Conservation (phyloP, 2,329 filamentous ascomycete genomes). For the Cercospora berteroae region DNA sequence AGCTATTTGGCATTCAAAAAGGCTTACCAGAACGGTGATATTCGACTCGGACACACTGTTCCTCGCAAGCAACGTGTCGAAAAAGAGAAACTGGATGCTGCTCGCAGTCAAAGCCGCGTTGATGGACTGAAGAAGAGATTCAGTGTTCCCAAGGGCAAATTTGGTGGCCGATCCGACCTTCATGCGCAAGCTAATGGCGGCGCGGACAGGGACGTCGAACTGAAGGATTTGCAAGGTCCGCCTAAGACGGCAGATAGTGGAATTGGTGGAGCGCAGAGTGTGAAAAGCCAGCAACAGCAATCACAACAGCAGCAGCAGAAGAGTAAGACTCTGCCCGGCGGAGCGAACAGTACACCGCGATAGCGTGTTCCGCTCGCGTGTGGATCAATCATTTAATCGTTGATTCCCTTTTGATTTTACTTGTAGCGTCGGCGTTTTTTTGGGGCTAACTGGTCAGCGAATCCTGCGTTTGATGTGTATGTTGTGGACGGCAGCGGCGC, state of each 20-base stretch:
- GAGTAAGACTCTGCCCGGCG: conserved; percentile 11
- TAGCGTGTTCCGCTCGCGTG: neutral
- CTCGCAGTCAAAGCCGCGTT: conserved; percentile 43
- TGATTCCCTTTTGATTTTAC: neutral
- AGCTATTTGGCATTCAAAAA: conserved; percentile 87
- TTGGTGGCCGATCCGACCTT: neutral
- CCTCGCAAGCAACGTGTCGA: conserved; percentile 14
- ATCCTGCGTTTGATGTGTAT: neutral
- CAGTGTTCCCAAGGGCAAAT: conserved; percentile 22
- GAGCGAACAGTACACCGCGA: conserved; percentile 15
- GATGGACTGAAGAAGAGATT: conserved; percentile 53
- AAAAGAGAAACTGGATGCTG: conserved; percentile 16
- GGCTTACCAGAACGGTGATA: conserved; percentile 74
- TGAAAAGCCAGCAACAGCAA: neutral
- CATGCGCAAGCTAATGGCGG: conserved; percentile 28
- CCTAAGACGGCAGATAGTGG: conserved; percentile 13
- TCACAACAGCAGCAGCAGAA: neutral
- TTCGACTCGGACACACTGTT: conserved; percentile 64
- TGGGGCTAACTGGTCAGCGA: neutral
- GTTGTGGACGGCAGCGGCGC: neutral
- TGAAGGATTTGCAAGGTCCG: conserved; percentile 54
- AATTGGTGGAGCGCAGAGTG: conserved; percentile 2
- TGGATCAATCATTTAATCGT: neutral
- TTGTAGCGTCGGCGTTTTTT: neutral
- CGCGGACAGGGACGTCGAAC: conserved; percentile 55